phyloP scores from a whole-genome alignment of 1,284 basidiomycete species.

The Neonothopanus nambi region DNA sequence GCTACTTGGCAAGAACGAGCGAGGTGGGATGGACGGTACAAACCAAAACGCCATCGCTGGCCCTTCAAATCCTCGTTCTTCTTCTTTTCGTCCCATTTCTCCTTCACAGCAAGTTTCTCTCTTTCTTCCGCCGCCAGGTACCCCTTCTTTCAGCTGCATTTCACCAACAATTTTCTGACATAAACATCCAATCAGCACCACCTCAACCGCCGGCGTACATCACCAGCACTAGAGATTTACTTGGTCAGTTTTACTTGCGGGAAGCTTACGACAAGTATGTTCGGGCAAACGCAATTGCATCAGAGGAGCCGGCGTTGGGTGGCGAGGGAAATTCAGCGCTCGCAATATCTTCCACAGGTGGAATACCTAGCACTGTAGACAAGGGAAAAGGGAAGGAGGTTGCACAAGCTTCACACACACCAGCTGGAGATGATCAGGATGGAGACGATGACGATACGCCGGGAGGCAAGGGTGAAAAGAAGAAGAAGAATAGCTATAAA shows the following conservation, averaged over 20 bases:
- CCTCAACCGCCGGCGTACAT: slow-evolving; percentile 51
- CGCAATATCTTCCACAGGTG: slow-evolving; percentile 17
- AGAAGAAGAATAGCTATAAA: slow-evolving; percentile 76
- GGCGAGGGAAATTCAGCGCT: slow-evolving; percentile 26
- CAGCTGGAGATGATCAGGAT: slow-evolving; percentile 41
- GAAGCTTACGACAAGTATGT: slow-evolving; percentile 78
- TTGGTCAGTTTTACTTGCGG: slow-evolving; percentile 65
- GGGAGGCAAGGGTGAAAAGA: slow-evolving; percentile 71
- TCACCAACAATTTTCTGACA: slow-evolving; percentile 7
- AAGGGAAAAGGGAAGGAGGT: slow-evolving; percentile 69
- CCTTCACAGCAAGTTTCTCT: slow-evolving; percentile 23
- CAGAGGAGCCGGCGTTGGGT: slow-evolving; percentile 23
- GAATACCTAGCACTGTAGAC: slow-evolving; percentile 31
- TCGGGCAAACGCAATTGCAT: slow-evolving; percentile 41
- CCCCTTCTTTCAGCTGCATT: slow-evolving; percentile 11
- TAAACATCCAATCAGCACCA: slow-evolving; percentile 33
- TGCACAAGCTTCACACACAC: slow-evolving; percentile 39
- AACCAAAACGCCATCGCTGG: slow-evolving; percentile 40
- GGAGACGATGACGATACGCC: slow-evolving; percentile 57
- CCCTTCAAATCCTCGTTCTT: slow-evolving; percentile 34
- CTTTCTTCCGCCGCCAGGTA: slow-evolving; percentile 48
- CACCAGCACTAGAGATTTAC: slow-evolving; percentile 72
- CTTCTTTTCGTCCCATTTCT: slow-evolving; percentile 17
- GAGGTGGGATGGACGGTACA: slow-evolving; percentile 11
- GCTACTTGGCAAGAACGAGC: slow-evolving; percentile 6